Evolutionary conservation across 2,329 filamentous ascomycete genomes (phyloP), one percentile per base, ranked within the genome.

Genomic region (Magnaporthales sp.): DNA sequence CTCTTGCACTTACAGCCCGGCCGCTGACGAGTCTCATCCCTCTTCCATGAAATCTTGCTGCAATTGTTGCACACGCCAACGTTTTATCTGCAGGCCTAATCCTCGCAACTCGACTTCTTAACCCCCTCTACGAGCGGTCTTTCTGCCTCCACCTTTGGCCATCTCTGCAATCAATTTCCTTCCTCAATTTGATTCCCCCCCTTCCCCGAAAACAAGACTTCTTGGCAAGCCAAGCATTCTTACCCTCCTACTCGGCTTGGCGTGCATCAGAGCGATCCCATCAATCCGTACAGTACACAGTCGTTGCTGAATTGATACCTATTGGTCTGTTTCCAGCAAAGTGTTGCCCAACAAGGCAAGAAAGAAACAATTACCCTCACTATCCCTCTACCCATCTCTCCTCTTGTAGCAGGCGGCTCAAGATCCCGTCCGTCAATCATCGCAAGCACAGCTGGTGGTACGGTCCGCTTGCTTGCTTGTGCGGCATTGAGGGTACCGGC

Each of bases 201-300:
- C 51, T 46, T 65, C 58, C 63, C 63, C 63, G 63, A 65, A 65
- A 58, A 65, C 63, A 65, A 65, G 63, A 65, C 32, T 54, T 65
- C 63, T 65, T 65, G 63, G 63, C 63, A 58, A 30, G 63, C 63
- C 63, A 65, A 65, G 63, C 63, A 56, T 65, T 54, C 24, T 56
- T 54, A 54, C 38, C 51, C 51, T 65, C 46, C 51, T 65, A 27
- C 46, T 65, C 15, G 63, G 22, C 63, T 65, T 65, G 63, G 63
- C 63, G 63, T 65, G 63, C 63, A 65, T 46, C 63, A 46, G 51
- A 65, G 63, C 63, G 26, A 65, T 58, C 58, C 63, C 61, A 31
- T 63, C 61, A 63, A 27, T 32, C 26, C n/a, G n/a, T 27, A 46
- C 38, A 46, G n/a, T 27, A 46, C 38, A 46, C 38, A 19, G 38